Evolutionary conservation across 306 rosid species (phyloP), one percentile per base, ranked within the genome.

Genomic region (Crataegus laevigata): DNA sequence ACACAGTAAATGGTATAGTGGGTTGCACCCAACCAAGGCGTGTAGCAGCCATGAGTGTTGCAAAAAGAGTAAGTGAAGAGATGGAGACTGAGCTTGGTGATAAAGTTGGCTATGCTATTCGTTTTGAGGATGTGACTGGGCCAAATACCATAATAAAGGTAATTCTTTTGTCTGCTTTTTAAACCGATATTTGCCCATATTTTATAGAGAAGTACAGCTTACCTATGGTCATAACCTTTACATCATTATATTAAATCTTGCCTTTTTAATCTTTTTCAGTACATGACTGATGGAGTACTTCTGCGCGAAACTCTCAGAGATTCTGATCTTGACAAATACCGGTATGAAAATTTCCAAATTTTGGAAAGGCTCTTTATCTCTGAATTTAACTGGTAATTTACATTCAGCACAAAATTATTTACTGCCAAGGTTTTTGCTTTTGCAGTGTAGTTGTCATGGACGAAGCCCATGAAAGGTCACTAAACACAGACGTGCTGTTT

Each of bases 11-110:
- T 74, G 96, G 97, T 38, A 79, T 94, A 66, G 85, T 94, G 72
- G 98, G 98, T 57, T 94, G 98, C 84, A 94, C 98, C 79, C 98
- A 94, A 84, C 98, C 98, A 38, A 91, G 98, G 84, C 98, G 98
- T 86, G 98, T 94, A 78, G 98, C 98, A 42, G 98, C 98, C 76
- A 94, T 94, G 98, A 94, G 98, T 85, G 98, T 94, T 68, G 98
- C 98, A 68, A 94, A 94, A 88, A 94, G 98, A 90, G 98, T 94
- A 29, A 91, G 97, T 5, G 98, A 94, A 79, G 98, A 94, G 90
- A 94, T 94, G 98, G 98, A 91, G 67, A 90, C 96, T 18, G 96
- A 91, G 70, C 82, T 94, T 68, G 98, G 98, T 24, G 96, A 90
- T 78, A 90, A 85, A 85, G 88, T 94, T 83, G 98, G 98, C 40